A percentile compares a stretch with the other conserved stretches of the same genome.
Evolutionary conservation across 202 grass and related monocot species (phyloP).

Genomic region (Saccharum hybrid): DNA sequence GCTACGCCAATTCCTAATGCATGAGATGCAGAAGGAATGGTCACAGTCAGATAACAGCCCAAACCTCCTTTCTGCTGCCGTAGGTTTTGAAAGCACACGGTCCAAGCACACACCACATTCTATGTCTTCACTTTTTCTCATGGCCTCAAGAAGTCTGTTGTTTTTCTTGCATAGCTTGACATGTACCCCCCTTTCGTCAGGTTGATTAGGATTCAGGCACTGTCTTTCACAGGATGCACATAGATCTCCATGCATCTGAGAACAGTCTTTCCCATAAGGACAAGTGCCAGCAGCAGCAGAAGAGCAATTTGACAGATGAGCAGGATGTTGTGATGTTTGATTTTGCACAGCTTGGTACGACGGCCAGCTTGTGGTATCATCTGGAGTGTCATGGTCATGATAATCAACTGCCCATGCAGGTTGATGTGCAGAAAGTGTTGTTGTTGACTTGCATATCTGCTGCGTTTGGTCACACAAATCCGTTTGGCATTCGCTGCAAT

Average conservation of each 20-base stretch:
- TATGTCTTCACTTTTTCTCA: conserved; percentile 79
- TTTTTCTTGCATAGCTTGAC: conserved; percentile 68
- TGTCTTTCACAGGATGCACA: conserved; percentile 70
- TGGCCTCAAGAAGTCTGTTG: conserved; percentile 57
- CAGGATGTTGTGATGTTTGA: conserved; percentile 40
- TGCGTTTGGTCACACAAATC: conserved; percentile 30
- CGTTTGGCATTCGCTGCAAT: conserved; percentile 35
- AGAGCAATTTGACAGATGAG: conserved; percentile 66
- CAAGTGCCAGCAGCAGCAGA: conserved; percentile 69
- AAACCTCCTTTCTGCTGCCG: conserved; percentile 74
- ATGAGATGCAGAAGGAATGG: conserved; percentile 88
- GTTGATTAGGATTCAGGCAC: conserved; percentile 67
- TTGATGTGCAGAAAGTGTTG: conserved; percentile 28
- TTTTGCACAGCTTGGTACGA: conserved; percentile 26
- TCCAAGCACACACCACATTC: conserved; percentile 91
- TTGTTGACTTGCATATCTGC: conserved; percentile 30
- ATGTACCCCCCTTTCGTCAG: conserved; percentile 61
- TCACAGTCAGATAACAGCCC: conserved; percentile 88
- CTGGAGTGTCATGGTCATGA: conserved; percentile 18
- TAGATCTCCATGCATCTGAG: conserved; percentile 66
- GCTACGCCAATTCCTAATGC: conserved; percentile 90
- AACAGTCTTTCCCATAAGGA: conserved; percentile 67
- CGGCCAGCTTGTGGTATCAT: conserved; percentile 25
- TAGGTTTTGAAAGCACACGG: conserved; percentile 71
- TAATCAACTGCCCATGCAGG: conserved; percentile 35